Percentiles rank a stretch among this genome's conserved stretches.
Evolutionary conservation across 2,329 filamentous ascomycete genomes (phyloP).

Genomic region (Juglanconis oblonga): DNA sequence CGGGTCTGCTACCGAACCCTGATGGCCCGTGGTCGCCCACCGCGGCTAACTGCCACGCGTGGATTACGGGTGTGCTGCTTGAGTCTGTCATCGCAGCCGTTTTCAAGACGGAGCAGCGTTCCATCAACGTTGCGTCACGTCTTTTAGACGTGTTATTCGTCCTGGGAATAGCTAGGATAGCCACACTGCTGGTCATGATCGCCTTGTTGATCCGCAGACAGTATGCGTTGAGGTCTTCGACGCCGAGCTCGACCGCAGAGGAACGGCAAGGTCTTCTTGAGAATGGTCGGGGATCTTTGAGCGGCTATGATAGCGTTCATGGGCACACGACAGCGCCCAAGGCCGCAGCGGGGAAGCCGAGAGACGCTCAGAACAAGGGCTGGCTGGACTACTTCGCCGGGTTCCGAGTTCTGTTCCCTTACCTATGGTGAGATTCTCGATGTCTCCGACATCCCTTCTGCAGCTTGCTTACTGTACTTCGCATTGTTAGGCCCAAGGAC

Average conservation of each 20-base stretch:
- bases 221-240: slow-evolving; percentile 26
- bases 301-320: slow-evolving; percentile 15
- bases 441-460: slow-evolving; percentile 9
- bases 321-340: slow-evolving; percentile 26
- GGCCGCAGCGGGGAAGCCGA: slow-evolving; percentile 19
- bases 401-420: slow-evolving; percentile 43
- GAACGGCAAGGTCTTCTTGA: slow-evolving; percentile 38
- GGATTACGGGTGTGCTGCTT: slow-evolving; percentile 32
- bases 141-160: slow-evolving; percentile 30
- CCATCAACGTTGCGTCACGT: slow-evolving; percentile 26
- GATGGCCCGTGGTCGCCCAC: slow-evolving; percentile 42
- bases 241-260: slow-evolving; percentile 28
- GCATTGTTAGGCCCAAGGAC: slow-evolving; percentile 34
- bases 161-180: slow-evolving; percentile 31
- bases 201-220: slow-evolving; percentile 28
- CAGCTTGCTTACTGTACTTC: slow-evolving; percentile 13
- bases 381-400: slow-evolving; percentile 47
- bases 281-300: slow-evolving; percentile 32
- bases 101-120: slow-evolving; percentile 28
- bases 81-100: slow-evolving; percentile 36
- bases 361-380: slow-evolving; percentile 31
- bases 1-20: slow-evolving; percentile 40
- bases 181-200: slow-evolving; percentile 34
- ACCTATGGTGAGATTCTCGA: slow-evolving; percentile 33
- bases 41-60: slow-evolving; percentile 34